Base-by-base conservation (phyloP, 2,329 filamentous ascomycete genomes). In the Curvularia verruculosa region DNA sequence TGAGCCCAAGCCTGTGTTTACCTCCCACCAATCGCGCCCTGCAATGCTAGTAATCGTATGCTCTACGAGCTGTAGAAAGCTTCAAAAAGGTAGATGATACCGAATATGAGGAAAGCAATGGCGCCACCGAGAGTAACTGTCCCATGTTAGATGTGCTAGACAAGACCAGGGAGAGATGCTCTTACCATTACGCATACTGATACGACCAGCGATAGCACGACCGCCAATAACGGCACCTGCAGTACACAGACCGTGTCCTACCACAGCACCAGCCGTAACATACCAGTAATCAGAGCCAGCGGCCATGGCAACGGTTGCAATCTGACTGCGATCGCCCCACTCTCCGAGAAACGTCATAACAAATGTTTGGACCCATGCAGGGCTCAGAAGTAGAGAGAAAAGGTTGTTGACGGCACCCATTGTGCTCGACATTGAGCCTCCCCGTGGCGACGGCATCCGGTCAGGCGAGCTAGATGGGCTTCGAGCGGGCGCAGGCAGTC, bases 271-370 rank as follows among this genome's bases (percentile, higher is more conserved):
- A 45, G 92, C 82, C 3, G 92, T 97, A 34, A 99, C 95, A 90
- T 92, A 97, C 94, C 94, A 98, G 77, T 98, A 99, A 75, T 99
- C 95, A 77, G 96, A 91, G 19, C 95, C 95, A 31, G 95, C 94
- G 48, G 95, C 95, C 95, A 99, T 99, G 52, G 95, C 95, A 73
- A 99, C 96, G 0, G 95, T 99, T 21, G 95, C 95, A 70, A 99
- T 98, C 80, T 99, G 95, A 75, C 91, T 96, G 66, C 95, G 87
- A 72, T 99, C 95, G 55, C 95, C 95, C 95, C 95, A 99, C 77
- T 99, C 95, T 39, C 95, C 95, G 28, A 99, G 80, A 79, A 99
- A 99, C 2, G 95, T 99, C 95, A 99, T 99, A 68, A 96, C 86
- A 74, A 99, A 99, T 0, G 95, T 99, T 79, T 98, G 94, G 13